Evolutionary conservation across 768 basidiomycete genomes (phyloP).

Genomic region (Xanthoconium stramineum): DNA sequence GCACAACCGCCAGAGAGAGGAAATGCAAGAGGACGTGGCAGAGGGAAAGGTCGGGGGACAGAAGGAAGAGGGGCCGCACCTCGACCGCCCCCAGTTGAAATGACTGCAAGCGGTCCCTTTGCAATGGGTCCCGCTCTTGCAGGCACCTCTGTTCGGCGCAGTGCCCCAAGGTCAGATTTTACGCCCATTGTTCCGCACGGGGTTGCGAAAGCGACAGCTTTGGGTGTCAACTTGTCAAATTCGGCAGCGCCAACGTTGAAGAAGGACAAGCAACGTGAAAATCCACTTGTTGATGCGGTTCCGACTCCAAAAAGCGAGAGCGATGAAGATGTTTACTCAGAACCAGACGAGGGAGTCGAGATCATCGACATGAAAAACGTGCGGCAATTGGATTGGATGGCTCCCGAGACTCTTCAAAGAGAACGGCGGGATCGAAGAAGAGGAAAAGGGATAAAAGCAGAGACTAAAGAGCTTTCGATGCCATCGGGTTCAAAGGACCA

Average conservation of each 20-base stretch:
- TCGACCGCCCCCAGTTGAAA: conserved; percentile 53
- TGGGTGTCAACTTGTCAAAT: conserved; percentile 50
- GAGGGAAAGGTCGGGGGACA: conserved; percentile 50
- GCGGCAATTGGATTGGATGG: conserved; percentile 82
- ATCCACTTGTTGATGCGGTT: conserved; percentile 21
- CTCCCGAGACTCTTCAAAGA: conserved; percentile 67
- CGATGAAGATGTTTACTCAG: conserved; percentile 75
- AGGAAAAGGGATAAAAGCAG: conserved; percentile 37
- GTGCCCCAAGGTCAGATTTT: conserved; percentile 55
- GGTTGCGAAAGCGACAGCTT: conserved; percentile 32
- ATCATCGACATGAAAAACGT: conserved; percentile 83
- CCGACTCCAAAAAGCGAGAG: conserved; percentile 35
- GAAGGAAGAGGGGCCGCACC: conserved; percentile 48
- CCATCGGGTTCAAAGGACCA: conserved; percentile 28
- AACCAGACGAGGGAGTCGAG: conserved; percentile 84
- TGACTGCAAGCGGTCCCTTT: conserved; percentile 86
- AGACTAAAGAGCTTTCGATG: conserved; percentile 42
- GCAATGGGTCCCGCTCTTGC: conserved; percentile 79
- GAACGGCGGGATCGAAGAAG: conserved; percentile 39
- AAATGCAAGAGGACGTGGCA: conserved; percentile 47
- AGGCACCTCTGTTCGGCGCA: conserved; percentile 49
- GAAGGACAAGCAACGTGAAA: conserved; percentile 37
- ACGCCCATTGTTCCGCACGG: conserved; percentile 46
- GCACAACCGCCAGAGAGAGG: conserved; percentile 35
- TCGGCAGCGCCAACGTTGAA: conserved; percentile 50